These are phyloP conservation scores for Aspergillus baeticus DNA, from an alignment of 495 filamentous ascomycete species.

Conservation along the genomic window DNA sequence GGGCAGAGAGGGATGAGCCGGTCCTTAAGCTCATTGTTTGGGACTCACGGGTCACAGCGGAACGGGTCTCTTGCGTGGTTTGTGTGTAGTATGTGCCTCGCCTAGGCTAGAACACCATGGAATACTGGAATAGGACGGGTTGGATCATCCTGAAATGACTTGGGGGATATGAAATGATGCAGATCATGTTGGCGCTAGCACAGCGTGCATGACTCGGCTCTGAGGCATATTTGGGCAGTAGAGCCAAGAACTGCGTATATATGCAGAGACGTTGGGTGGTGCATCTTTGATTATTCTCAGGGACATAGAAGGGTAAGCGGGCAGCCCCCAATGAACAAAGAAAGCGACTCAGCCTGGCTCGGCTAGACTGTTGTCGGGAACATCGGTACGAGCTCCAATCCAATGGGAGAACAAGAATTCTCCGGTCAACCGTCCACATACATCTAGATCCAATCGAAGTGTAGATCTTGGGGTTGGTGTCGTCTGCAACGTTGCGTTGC, in stretches of 20 bases:
- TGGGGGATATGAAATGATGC: too few relatives aligned
- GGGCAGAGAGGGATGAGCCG: neutral
- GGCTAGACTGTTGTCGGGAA: neutral
- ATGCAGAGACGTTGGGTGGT: neutral
- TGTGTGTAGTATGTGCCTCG: neutral
- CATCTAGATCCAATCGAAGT: conserved; percentile 1
- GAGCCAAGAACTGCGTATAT: conserved; percentile 13
- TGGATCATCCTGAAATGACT: neutral
- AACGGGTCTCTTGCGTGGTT: neutral
- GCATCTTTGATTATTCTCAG: conserved; percentile 1
- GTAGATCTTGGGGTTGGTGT: conserved; percentile 6
- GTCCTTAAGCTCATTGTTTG: conserved; percentile 6
- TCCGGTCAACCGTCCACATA: conserved; percentile 14
- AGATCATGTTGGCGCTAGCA: too few relatives aligned
- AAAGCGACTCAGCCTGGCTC: neutral
- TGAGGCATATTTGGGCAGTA: neutral
- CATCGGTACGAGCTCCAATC: neutral
- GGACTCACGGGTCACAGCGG: neutral
- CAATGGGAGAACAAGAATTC: conserved; percentile 6
- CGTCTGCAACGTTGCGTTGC: conserved; percentile 8
- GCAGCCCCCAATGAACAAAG: neutral
- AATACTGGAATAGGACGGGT: neutral
- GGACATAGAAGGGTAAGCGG: neutral
- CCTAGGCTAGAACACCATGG: neutral
- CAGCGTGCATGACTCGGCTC: too few relatives aligned